Base-by-base conservation (phyloP, 129 eudicot genomes). In the Artemisia argyi region DNA sequence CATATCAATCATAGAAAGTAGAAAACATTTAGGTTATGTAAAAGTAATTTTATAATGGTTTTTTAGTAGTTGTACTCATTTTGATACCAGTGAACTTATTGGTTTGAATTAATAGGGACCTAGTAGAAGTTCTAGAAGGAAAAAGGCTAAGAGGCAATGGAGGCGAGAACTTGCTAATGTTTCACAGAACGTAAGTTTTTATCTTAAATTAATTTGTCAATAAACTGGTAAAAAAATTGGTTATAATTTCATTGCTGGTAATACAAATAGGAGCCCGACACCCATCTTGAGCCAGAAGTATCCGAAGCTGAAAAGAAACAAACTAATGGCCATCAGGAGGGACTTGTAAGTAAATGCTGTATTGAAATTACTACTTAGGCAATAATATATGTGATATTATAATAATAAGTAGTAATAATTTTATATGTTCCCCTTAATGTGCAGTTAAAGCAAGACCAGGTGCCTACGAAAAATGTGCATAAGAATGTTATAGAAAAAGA, bases 71-170 rank as follows among this genome's bases (percentile, higher is more conserved):
- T 20, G 32, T 68, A 56, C 13, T 17, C 6, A 55, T 11, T n/a
- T 10, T 61, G 53, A 28, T 62, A 15, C 52, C 50, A 50, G 30
- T 62, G 32, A 71, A 44, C 65, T 11, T 62, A 44, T 71, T 56
- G 70, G 57, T 30, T 17, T 65, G 60, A 46, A 78, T 63, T 19
- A 11, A 3, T 74, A 94, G 99, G 76, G 58, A 60, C 85, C 97
- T 70, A 85, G 96, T 78, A 88, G 99, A 86, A 88, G 94, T 83
- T 86, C 97, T 71, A 73, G 88, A 76, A 83, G 99, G 51, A 91
- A 88, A 80, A 76, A 74, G 81, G 85, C 86, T 39, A 81, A 88
- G 84, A 88, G 97, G 82, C 73, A 50, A 46, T 77, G 92, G 97
- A 51, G 80, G 79, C 84, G 82, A 18, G 87, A 83, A 79, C 76